Base-by-base conservation (phyloP, 2,329 filamentous ascomycete species). In the Stagonosporopsis tanaceti region DNA sequence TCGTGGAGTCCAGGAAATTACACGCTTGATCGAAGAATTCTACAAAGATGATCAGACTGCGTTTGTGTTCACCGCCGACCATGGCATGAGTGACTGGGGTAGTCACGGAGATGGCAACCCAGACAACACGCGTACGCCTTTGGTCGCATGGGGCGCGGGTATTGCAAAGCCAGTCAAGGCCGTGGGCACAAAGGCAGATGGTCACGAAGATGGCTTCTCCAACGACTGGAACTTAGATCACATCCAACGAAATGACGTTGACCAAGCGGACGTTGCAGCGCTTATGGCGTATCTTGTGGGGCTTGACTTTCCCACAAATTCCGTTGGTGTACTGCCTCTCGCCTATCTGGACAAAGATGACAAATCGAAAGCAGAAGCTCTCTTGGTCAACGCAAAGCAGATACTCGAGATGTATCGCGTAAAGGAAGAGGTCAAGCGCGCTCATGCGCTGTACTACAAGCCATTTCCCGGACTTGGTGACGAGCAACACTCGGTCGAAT, bases 81-180 rank as follows among this genome's bases (percentile, higher is more conserved):
- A 99, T 76, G 95, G 95, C 17, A 99, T 99, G 95, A 98, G 92
- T 71, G 95, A 99, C 77, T 97, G 91, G 89, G 95, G 96, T n/a
- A 98, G 93, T 67, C 96, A 99, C 75, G 96, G 96, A 35, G 95
- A 99, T 75, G 95, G 95, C 7, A 93, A 99, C 77, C 95, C 95
- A 0, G 91, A 99, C 76, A 99, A 98, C 70, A 99, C 95, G 3
- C 87, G 95, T 47, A 99, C 95, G 0, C 95, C 95, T 0, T 81
- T 99, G 30, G 91, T 99, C 65, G 88, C 85, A 2, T 99, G 95
- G 95, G 95, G 95, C 11, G 92, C 95, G 51, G 95, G 95, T 8
- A 86, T 98, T 37, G 92, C 93, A 3, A 84, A 85, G 62, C 95
- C 95, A 1, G 80, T 87, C 46, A 78, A 74, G 7, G 78, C 86